These are phyloP conservation scores for Triticum monococcum DNA, from an alignment of 176 grass and related monocot species.

Conservation along the genomic window DNA sequence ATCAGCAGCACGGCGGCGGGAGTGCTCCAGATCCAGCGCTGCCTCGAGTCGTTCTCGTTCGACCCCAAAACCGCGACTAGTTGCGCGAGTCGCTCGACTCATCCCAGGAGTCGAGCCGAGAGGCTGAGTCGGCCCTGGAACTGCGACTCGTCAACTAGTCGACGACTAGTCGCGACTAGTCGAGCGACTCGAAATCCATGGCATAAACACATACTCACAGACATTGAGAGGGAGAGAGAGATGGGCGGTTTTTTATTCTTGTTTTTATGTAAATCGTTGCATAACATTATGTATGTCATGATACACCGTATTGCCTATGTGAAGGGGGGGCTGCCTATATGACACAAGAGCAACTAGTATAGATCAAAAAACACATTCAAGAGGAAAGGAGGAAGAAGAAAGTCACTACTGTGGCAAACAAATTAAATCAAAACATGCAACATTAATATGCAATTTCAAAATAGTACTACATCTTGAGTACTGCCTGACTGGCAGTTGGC, in stretches of 20 bases:
- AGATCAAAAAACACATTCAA: background rate
- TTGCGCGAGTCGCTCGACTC: too few relatives aligned
- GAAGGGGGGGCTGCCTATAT: background rate
- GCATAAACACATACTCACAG: background rate
- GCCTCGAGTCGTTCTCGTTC: too few relatives aligned
- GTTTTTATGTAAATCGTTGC: background rate
- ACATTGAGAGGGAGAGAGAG: background rate
- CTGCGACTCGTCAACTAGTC: too few relatives aligned
- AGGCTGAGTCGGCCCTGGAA: too few relatives aligned
- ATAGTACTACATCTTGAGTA: background rate
- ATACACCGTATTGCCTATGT: background rate
- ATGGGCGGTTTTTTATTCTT: background rate
- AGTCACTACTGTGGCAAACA: background rate
- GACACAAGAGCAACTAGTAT: background rate
- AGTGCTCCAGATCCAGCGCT: too few relatives aligned
- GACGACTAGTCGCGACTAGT: too few relatives aligned
- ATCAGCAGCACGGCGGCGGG: too few relatives aligned
- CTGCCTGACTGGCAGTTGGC: background rate
- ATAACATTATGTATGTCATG: background rate
- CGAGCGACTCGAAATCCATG: too few relatives aligned
- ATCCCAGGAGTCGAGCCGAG: too few relatives aligned
- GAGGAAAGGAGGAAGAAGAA: background rate
- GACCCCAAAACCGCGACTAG: too few relatives aligned
- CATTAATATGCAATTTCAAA: slow-evolving; percentile 14
- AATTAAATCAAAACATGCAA: background rate